A percentile compares a stretch with the other conserved stretches of the same genome.
Conservation (phyloP, 2,329 filamentous ascomycete genomes). For the Didymella exigua region DNA sequence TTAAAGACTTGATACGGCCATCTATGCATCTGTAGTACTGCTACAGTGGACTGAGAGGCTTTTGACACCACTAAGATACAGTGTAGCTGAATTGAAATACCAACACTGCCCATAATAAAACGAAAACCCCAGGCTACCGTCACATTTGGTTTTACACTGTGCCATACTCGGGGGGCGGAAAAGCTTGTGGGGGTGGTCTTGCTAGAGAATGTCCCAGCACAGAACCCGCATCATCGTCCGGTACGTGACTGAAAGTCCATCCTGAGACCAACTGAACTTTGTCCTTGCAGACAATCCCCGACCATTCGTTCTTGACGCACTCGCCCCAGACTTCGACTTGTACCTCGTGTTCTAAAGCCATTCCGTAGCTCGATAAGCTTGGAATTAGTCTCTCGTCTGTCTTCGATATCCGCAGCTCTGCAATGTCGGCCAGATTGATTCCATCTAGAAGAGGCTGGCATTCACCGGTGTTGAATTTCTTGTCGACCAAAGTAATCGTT, state of each 20-base stretch:
- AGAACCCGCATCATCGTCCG: not conserved
- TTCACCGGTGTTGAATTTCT: constrained; percentile 20
- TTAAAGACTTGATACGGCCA: no score
- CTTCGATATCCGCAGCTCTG: constrained; percentile 8
- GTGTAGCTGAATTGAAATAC: no score
- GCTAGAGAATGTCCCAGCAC: not conserved
- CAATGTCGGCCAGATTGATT: constrained; percentile 19
- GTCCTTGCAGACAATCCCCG: constrained; percentile 20
- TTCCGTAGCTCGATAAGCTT: constrained; percentile 37
- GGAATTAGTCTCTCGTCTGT: constrained; percentile 19
- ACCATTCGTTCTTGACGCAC: constrained; percentile 35
- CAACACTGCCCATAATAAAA: no score
- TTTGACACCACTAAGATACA: no score
- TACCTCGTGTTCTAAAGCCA: constrained; percentile 29
- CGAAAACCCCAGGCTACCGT: no score
- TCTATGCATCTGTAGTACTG: no score
- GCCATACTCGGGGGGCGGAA: constrained; percentile 14
- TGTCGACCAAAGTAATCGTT: constrained; percentile 24
- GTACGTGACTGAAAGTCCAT: constrained; percentile 9
- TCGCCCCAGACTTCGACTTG: constrained; percentile 35
- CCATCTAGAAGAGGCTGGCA: constrained; percentile 27
- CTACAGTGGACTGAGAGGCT: no score
- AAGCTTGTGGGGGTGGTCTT: constrained; percentile 8
- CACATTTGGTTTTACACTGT: no score
- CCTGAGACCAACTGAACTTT: constrained; percentile 27